Evolutionary conservation across 164 flowering plant species (phyloP).

Genomic region (Magnolia officinalis): DNA sequence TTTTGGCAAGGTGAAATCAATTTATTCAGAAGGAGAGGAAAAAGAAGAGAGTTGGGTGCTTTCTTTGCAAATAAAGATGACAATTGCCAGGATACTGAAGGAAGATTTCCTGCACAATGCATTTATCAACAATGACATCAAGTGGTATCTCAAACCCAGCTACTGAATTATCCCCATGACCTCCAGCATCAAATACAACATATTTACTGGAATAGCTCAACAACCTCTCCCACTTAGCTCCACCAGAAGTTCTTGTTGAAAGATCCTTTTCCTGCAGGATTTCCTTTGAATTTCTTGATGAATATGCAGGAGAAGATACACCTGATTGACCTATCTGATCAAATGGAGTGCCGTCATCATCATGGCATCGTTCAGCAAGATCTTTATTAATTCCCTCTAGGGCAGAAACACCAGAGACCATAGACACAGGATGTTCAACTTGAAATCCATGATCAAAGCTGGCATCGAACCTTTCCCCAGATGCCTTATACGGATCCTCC

Average conservation of each 20-base stretch:
- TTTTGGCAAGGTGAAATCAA: too few relatives aligned
- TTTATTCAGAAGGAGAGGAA: background rate
- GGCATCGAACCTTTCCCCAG: slow-evolving; percentile 24
- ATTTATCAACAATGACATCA: slow-evolving; percentile 71
- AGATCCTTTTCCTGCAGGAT: slow-evolving; percentile 11
- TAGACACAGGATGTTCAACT: slow-evolving; percentile 13
- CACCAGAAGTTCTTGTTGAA: slow-evolving; percentile 45
- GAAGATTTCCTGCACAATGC: slow-evolving; percentile 74
- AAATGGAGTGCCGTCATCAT: slow-evolving; percentile 9
- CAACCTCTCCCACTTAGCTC: slow-evolving; percentile 70
- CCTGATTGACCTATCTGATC: slow-evolving; percentile 13
- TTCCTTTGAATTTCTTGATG: slow-evolving; percentile 18
- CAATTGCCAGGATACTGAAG: slow-evolving; percentile 81
- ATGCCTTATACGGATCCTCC: slow-evolving; percentile 42
- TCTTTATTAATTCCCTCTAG: slow-evolving; percentile 6
- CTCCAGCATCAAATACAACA: slow-evolving; percentile 17
- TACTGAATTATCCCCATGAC: slow-evolving; percentile 19
- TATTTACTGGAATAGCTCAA: slow-evolving; percentile 34
- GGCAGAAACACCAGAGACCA: slow-evolving; percentile 23
- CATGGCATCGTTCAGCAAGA: slow-evolving; percentile 12
- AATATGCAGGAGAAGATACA: background rate
- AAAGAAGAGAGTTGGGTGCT: background rate
- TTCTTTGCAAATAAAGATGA: background rate
- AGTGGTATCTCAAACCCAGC: slow-evolving; percentile 57
- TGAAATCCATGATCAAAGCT: slow-evolving; percentile 14